Evolutionary conservation across 164 flowering plant species (phyloP).

Genomic region (Litsea cubeba): DNA sequence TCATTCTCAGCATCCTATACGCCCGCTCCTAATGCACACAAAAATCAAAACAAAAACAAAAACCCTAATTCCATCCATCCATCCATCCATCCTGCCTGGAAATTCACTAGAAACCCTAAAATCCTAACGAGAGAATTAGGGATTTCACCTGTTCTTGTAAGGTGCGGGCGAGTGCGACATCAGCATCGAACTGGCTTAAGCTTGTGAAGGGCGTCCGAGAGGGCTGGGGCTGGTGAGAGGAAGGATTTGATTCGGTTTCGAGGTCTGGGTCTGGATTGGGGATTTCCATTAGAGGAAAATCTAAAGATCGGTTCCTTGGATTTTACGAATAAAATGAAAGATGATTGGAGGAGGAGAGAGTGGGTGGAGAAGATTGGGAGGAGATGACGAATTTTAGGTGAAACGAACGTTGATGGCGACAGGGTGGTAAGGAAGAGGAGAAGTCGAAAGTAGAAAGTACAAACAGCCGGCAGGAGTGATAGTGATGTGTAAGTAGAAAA

Average conservation of each 20-base stretch:
- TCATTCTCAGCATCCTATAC: constrained; percentile 75
- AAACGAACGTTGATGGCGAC: too few relatives aligned
- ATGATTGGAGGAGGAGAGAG: too few relatives aligned
- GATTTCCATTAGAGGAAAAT: constrained; percentile 20
- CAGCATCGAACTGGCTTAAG: constrained; percentile 89
- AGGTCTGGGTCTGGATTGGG: constrained; percentile 5
- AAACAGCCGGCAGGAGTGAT: too few relatives aligned
- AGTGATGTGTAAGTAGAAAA: too few relatives aligned
- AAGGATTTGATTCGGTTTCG: constrained; percentile 10
- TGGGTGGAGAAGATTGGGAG: too few relatives aligned
- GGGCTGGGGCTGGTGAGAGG: constrained; percentile 24
- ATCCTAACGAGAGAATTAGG: background rate
- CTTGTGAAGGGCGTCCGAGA: constrained; percentile 76
- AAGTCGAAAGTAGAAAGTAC: too few relatives aligned
- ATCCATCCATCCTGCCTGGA: background rate
- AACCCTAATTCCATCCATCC: background rate
- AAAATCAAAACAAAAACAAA: background rate
- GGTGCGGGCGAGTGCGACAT: constrained; percentile 89
- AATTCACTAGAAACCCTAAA: background rate
- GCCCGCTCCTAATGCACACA: constrained; percentile 66
- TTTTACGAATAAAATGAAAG: too few relatives aligned
- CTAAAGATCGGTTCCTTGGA: background rate
- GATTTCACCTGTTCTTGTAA: constrained; percentile 82
- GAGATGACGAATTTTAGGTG: too few relatives aligned
- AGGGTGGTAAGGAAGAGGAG: too few relatives aligned